Percentiles rank a stretch among this genome's conserved stretches.
phyloP scores from a whole-genome alignment of 495 filamentous ascomycete species.

The Neurospora discreta region DNA sequence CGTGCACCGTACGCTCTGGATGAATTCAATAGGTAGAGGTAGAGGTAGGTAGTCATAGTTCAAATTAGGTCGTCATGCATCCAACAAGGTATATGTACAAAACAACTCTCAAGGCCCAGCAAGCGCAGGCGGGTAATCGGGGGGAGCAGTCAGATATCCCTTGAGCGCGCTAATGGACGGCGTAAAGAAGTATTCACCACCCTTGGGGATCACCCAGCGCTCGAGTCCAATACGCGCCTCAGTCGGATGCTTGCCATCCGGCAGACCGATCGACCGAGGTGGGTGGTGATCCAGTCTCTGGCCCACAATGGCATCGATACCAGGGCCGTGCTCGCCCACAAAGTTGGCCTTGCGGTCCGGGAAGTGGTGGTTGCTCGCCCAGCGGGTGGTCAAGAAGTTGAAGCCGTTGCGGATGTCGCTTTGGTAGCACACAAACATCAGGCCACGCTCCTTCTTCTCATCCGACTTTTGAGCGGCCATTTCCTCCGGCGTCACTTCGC shows the following conservation, averaged over 20 bases:
- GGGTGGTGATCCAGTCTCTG: background rate
- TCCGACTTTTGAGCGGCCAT: background rate
- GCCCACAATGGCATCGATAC: background rate
- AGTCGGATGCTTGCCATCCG: background rate
- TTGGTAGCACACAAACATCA: constrained; percentile 3
- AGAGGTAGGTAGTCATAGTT: too few species aligned
- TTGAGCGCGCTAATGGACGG: constrained; percentile 19
- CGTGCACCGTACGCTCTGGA: background rate
- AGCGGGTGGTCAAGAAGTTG: background rate
- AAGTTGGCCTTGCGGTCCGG: background rate
- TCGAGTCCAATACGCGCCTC: background rate
- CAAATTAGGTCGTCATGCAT: background rate
- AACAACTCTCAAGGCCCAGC: background rate
- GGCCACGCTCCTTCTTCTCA: background rate
- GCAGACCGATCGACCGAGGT: background rate
- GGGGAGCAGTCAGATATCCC: background rate
- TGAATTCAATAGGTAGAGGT: too few species aligned
- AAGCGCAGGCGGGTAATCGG: background rate
- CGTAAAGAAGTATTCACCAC: constrained; percentile 2
- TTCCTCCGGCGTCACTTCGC: background rate
- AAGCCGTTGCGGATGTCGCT: background rate
- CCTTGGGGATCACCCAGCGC: background rate
- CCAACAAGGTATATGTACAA: background rate
- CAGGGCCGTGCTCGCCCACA: background rate
- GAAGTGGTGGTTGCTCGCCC: background rate